Evolutionary conservation across 2,329 filamentous ascomycete species (phyloP), one percentile per base, ranked within the genome.

Genomic region (Ceratocystis cacaofunesta): DNA sequence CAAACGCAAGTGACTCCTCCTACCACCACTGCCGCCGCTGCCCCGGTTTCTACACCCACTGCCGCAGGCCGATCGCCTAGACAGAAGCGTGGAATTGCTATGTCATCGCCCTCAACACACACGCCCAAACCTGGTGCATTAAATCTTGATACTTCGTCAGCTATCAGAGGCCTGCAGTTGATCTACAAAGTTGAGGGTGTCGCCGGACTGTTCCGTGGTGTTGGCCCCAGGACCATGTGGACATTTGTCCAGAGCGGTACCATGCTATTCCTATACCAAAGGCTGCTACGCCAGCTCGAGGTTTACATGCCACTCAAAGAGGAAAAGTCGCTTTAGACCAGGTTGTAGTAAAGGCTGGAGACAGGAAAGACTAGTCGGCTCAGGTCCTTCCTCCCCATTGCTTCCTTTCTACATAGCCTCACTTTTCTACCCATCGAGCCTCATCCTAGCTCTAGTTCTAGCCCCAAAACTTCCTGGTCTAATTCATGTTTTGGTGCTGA

Each of bases 221-320:
- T 99, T 1, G 92, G 92, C 0, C 94, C 94, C 1, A 84, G 94
- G 64, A 87, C 87, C 66, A 90, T 97, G 15, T 99, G 94, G 94
- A 99, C 94, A 25, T 96, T 92, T 72, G 90, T 97, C 66, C 94
- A 99, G 78, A 96, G 89, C 72, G 89, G 92, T 52, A 95, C 90
- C 69, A 97, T 97, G 92, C 79, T 97, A 73, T 92, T 97, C 70
- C 79, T 96, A 74, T 97, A 97, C 75, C 92, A 97, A 77, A 88
- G 86, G 68, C 79, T 97, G 65, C 77, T 97, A 72, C 86, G 88
- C 71, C 84, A 86, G 75, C 81, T 97, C 69, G 88, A 92, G 66
- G 70, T 75, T 50, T 76, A 77, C 73, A 71, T 72, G 67, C 75
- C 75, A 1, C 64, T 69, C 15, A 74, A 75, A 66, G 66, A 67